Evolutionary conservation across 306 rosid species (phyloP).

Genomic region (Pachyrhizus erosus): DNA sequence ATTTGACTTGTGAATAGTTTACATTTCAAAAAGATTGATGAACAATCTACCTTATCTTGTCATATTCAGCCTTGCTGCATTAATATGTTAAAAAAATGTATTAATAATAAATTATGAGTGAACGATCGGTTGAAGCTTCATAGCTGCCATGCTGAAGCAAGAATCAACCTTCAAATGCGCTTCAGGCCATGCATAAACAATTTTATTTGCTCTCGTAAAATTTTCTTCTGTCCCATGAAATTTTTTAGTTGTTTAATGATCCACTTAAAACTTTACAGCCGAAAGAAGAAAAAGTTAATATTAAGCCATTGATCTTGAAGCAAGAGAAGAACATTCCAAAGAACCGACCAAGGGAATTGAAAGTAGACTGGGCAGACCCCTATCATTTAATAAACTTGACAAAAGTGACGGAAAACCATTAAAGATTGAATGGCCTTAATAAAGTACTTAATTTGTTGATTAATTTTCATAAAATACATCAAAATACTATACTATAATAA

Average conservation of each 20-base stretch:
- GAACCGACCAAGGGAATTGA: conserved; percentile 28
- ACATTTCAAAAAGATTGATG: too few relatives aligned
- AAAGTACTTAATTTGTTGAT: background rate
- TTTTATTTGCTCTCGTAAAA: background rate
- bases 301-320: conserved; percentile 52
- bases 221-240: conserved; percentile 15
- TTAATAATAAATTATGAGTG: background rate
- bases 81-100: background rate
- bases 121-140: conserved; percentile 20
- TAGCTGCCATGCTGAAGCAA: conserved; percentile 18
- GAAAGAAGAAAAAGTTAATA: conserved; percentile 60
- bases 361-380: conserved; percentile 37
- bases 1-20: background rate
- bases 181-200: conserved; percentile 19
- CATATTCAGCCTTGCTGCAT: background rate
- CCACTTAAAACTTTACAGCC: conserved; percentile 59
- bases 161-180: conserved; percentile 33
- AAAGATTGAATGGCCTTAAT: conserved; percentile 11
- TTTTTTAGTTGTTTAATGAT: conserved; percentile 27
- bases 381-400: background rate
- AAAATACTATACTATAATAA: background rate
- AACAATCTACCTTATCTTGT: conserved; percentile 17
- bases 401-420: conserved; percentile 19
- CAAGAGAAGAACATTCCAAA: conserved; percentile 54
- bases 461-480: background rate